Evolutionary conservation across 306 rosid genomes (phyloP), one percentile per base, ranked within the genome.

Genomic region (Glycine latifolia): DNA sequence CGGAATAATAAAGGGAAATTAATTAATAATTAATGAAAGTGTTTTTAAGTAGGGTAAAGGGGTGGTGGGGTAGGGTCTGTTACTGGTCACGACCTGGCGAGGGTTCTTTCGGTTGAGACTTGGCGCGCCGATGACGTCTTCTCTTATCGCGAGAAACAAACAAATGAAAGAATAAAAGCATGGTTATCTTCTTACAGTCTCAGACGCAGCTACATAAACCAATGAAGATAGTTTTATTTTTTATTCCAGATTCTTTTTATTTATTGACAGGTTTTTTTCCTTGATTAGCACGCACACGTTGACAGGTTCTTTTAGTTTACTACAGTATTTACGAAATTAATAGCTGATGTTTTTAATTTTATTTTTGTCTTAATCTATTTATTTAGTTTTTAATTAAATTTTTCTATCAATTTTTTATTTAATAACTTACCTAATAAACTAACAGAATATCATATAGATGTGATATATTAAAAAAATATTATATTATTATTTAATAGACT

Each of bases 41-140:
- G 4, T 33, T 35, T 33, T 26, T 26, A 0, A 37, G 41, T 37
- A 37, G 39, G 39, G 26, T 20, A 37, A 37, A n/a, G n/a, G n/a
- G 5, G 4, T 11, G 16, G 17, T 13, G 4, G 4, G 8, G 39
- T 50, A 5, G 4, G 37, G 72, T 37, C 3, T 31, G 10, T 63
- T 26, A 8, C 14, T 59, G 9, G 73, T 33, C 62, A 0, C 71
- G 11, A n/a, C 20, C 26, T 20, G 0, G 20, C 20, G 20, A 20
- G 20, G 20, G 53, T n/a, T n/a, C n/a, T n/a, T n/a, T n/a, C n/a
- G n/a, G n/a, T 77, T 65, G 65, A 16, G 73, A 17, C 50, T 50
- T 50, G 63, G 81, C 74, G 74, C 55, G 37, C 35, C 43, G 56
- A 16, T 69, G 17, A 47, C 75, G 41, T 69, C 75, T 20, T 69